Evolutionary conservation across 2,329 filamentous ascomycete genomes (phyloP), one percentile per base, ranked within the genome.

Genomic region (Colletotrichum magnum): DNA sequence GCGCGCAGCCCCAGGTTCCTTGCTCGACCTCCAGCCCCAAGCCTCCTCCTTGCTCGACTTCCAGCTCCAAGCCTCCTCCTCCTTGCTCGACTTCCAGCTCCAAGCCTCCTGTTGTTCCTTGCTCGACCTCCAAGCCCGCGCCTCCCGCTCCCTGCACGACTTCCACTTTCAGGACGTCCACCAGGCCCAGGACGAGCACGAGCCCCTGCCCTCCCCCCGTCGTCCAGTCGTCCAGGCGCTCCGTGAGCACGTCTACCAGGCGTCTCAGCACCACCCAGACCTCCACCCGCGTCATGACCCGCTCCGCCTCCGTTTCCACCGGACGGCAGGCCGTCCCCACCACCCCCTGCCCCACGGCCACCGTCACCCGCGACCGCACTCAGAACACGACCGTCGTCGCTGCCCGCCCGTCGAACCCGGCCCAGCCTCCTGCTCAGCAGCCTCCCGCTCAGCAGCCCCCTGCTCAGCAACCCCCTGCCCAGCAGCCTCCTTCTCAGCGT

Each of bases 231-330:
- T n/a, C 18, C 15, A 18, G 45, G 12, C 52, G 48, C 18, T 15
- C 32, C 24, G 41, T 62, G 7, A 36, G 32, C 21, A 62, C 50
- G 36, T 64, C 50, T 4, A 58, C 41, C 48, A 66, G 18, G 21
- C 53, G 15, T 41, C 32, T 48, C n/a, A 71, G 39, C 68, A 60
- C 43, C 51, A 71, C 59, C 36, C 56, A n/a, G 10, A 64, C 51
- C 59, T 43, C 58, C 21, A 60, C 50, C 16, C 21, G 21, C 36
- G n/a, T 53, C 24, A 26, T 36, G 10, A 13, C 26, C 6, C 47
- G 32, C 13, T 21, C 48, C 21, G 28, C 36, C 21, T 32, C 51
- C 39, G 47, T 45, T 54, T 64, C 58, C 21, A 58, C 62, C 21
- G 51, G 41, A 36, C 18, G 36, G 60, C 32, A 26, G 7, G 36